Conservation (phyloP, 192 early-diverging fungal species). For the Coemansia guatemalensis region DNA sequence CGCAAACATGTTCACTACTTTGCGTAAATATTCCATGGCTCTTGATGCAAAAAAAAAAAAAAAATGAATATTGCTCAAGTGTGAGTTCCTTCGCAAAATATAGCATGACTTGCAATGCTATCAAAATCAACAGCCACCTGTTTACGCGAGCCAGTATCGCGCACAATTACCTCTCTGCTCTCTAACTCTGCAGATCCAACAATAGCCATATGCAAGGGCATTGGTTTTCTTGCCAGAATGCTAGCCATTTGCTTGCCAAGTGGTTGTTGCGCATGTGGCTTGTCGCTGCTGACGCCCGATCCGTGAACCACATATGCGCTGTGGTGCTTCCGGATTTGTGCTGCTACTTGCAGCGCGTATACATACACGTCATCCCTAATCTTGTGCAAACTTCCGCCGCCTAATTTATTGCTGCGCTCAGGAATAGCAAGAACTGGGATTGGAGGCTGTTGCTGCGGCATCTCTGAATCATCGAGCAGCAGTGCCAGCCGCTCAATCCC, state of each 20-base stretch:
- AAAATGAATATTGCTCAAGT: no score
- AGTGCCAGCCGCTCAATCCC: conserved; percentile 63
- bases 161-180: conserved; percentile 7
- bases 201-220: conserved; percentile 17
- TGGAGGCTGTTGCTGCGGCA: conserved; percentile 3
- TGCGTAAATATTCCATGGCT: no score
- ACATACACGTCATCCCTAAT: conserved; percentile 17
- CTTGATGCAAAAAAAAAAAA: no score
- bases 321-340: conserved; percentile 4
- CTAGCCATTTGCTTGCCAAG: conserved; percentile 36
- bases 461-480: conserved; percentile 20
- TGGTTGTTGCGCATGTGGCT: conserved; percentile 11
- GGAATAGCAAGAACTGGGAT: conserved; percentile 38
- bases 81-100: no score
- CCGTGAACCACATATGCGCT: conserved; percentile 22
- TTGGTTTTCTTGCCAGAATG: conserved; percentile 9
- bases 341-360: conserved; percentile 32
- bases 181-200: conserved; percentile 31
- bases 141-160: conserved; percentile 11
- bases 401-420: conserved; percentile 1
- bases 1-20: no score
- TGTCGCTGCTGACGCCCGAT: not conserved
- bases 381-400: not conserved
- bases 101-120: no score
- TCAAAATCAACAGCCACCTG: conserved; percentile 5